Evolutionary conservation across 345 rosid genomes (phyloP).

Genomic region (Erodium maritimum): DNA sequence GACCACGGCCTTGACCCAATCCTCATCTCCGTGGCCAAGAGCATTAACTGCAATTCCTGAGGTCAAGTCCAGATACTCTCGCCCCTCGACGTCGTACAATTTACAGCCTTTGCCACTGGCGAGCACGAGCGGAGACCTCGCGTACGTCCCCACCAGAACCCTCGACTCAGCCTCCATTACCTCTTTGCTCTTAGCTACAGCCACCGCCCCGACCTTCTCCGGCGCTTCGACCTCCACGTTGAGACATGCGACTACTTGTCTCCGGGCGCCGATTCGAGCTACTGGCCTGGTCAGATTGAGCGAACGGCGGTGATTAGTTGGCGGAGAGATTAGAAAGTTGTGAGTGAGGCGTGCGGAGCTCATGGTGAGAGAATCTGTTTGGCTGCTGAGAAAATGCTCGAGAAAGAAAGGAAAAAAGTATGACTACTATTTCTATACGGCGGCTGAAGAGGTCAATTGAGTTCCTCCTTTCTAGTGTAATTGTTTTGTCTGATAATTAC

Average conservation of each 20-base stretch:
- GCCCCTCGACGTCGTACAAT: conserved; percentile 64
- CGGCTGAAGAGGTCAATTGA: too few species aligned
- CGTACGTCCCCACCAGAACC: conserved; percentile 65
- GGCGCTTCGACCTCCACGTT: conserved; percentile 16
- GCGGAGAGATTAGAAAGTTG: conserved; percentile 5
- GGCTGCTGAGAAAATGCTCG: too few species aligned
- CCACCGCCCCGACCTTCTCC: conserved; percentile 4
- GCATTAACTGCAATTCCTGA: conserved; percentile 84
- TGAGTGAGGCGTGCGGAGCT: conserved; percentile 7
- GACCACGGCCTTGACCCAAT: conserved; percentile 59
- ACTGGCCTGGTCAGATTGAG: conserved; percentile 1
- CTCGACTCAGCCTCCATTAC: conserved; percentile 52
- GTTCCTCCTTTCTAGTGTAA: too few species aligned
- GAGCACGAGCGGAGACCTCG: conserved; percentile 62
- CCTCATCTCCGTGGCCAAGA: conserved; percentile 71
- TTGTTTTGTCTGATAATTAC: too few species aligned
- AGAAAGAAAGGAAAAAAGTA: too few species aligned
- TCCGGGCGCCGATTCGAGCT: not conserved
- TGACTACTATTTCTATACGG: too few species aligned
- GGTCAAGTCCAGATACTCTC: conserved; percentile 63
- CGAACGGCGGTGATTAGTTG: conserved; percentile 8
- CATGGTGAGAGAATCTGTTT: conserved; percentile 8
- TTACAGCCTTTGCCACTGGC: conserved; percentile 65
- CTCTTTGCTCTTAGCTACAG: conserved; percentile 25
- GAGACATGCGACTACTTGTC: conserved; percentile 13